Evolutionary conservation across 1,139 yeast species (phyloP).

Genomic region (Kodamaea suecica): DNA sequence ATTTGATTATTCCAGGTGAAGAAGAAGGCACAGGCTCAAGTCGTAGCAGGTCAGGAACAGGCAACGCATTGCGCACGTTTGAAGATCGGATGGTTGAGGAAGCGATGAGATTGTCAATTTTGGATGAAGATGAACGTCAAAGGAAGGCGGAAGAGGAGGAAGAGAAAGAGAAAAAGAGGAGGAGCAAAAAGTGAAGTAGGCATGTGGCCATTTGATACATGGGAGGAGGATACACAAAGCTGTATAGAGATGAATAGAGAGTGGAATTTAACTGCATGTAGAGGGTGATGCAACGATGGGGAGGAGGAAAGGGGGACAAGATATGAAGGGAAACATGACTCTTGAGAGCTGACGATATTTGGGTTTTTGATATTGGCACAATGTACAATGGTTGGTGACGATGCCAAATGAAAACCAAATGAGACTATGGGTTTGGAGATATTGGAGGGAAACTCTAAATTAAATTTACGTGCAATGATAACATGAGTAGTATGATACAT

Average conservation of each 20-base stretch:
- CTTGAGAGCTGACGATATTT: no score
- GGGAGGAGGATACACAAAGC: background rate
- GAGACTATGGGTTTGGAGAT: no score
- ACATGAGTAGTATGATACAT: no score
- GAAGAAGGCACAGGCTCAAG: constrained; percentile 20
- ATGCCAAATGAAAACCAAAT: no score
- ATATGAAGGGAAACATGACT: no score
- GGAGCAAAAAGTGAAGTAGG: background rate
- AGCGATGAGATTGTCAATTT: constrained; percentile 69
- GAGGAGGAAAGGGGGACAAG: no score
- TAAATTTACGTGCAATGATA: no score
- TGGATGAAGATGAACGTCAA: constrained; percentile 63
- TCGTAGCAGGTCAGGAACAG: constrained; percentile 1
- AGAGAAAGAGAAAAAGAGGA: constrained; percentile 9
- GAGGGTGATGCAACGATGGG: no score
- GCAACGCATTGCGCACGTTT: constrained; percentile 24
- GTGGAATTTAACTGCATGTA: no score
- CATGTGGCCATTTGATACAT: background rate
- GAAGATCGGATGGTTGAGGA: constrained; percentile 84
- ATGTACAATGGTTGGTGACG: no score
- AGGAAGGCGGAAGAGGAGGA: constrained; percentile 22
- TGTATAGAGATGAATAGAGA: background rate
- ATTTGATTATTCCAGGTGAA: constrained; percentile 42
- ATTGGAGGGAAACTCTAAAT: no score
- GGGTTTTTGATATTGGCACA: no score